phyloP scores from a whole-genome alignment of 305 asterid species.

The Solanum hybrid region DNA sequence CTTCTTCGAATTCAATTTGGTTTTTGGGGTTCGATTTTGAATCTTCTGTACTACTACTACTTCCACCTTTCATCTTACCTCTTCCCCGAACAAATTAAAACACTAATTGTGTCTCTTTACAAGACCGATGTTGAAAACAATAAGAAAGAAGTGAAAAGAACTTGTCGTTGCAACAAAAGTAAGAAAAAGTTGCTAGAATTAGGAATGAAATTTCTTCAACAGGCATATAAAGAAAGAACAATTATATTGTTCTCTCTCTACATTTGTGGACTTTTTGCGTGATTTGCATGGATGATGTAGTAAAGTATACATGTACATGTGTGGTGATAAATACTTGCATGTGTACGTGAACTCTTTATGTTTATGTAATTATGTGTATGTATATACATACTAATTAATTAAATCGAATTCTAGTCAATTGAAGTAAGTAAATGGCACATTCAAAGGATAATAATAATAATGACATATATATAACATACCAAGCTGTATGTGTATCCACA shows the following conservation, averaged over 20 bases:
- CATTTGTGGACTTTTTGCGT: constrained; percentile 17
- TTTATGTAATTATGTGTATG: neutral
- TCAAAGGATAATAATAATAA: neutral
- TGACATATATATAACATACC: neutral
- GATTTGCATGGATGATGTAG: constrained; percentile 16
- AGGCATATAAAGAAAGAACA: constrained; percentile 36
- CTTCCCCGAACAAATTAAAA: neutral
- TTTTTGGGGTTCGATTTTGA: constrained; percentile 22
- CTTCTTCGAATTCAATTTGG: constrained; percentile 19
- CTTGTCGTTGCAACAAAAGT: constrained; percentile 7
- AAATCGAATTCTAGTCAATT: neutral
- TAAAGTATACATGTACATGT: neutral
- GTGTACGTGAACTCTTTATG: neutral
- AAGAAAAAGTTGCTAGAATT: constrained; percentile 59
- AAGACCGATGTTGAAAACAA: neutral
- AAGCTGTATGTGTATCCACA: neutral
- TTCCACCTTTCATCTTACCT: constrained; percentile 12
- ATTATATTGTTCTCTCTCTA: constrained; percentile 12
- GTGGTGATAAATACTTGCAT: neutral
- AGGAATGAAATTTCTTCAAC: constrained; percentile 62
- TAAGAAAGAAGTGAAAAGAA: neutral
- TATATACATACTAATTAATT: neutral
- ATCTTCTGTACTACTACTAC: constrained; percentile 16
- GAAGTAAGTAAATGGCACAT: neutral
- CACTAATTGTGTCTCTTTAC: neutral